A percentile compares a stretch with the other conserved stretches of the same genome.
phyloP scores from a whole-genome alignment of 208 protist genomes.

The Trypanosoma cruzi region DNA sequence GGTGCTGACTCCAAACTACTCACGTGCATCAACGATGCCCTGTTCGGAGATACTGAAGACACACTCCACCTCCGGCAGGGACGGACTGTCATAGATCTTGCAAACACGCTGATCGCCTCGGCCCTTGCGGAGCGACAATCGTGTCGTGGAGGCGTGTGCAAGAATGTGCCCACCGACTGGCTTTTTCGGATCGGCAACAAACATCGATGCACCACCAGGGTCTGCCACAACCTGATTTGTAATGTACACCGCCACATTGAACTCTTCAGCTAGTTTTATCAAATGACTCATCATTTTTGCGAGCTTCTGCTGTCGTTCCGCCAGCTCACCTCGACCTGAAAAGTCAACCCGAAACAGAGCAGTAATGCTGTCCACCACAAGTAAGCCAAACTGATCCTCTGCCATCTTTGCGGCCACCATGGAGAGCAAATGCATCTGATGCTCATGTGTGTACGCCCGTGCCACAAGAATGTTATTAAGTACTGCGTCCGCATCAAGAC shows the following conservation, averaged over 20 bases:
- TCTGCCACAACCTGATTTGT: slow-evolving; percentile 99
- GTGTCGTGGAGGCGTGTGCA: slow-evolving; percentile 98
- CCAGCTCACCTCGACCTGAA: slow-evolving; percentile 96
- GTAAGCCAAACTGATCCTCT: slow-evolving; percentile 90
- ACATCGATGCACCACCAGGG: slow-evolving; percentile 97
- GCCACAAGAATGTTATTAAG: slow-evolving; percentile 98
- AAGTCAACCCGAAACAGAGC: slow-evolving; percentile 99
- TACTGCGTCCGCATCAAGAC: slow-evolving; percentile 88
- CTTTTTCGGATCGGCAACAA: slow-evolving; percentile 98
- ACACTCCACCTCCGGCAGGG: slow-evolving; percentile 96
- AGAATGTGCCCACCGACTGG: slow-evolving; percentile 97
- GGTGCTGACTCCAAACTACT: slow-evolving; percentile 41
- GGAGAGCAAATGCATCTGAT: slow-evolving; percentile 93
- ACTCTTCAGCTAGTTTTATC: slow-evolving; percentile 98
- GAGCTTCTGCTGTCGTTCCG: slow-evolving; percentile 96
- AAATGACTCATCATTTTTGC: slow-evolving; percentile 93
- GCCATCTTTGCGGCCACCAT: slow-evolving; percentile 93
- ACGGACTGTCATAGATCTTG: slow-evolving; percentile 98
- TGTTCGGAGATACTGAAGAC: slow-evolving; percentile 95
- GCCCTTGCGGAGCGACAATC: slow-evolving; percentile 95
- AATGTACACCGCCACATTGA: slow-evolving; percentile 99
- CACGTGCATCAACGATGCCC: slow-evolving; percentile 95
- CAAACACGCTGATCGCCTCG: slow-evolving; percentile 97
- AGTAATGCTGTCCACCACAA: slow-evolving; percentile 99
- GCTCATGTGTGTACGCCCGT: slow-evolving; percentile 96